Evolutionary conservation across 768 basidiomycete species (phyloP).

Genomic region (Amanita polypyramis): DNA sequence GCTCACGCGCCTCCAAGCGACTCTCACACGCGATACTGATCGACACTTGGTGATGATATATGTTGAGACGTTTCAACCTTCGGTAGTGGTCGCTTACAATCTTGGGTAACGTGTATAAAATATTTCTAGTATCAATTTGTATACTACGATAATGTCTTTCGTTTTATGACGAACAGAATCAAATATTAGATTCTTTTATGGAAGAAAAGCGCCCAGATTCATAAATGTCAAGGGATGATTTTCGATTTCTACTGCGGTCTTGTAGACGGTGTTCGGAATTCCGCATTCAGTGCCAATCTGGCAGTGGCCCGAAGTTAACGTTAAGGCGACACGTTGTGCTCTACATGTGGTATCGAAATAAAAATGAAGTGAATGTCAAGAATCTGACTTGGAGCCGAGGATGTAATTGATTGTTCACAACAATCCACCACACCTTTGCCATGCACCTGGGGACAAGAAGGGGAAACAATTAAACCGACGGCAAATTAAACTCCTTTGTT

Average conservation of each 20-base stretch:
- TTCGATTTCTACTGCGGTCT: not conserved
- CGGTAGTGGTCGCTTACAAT: not conserved
- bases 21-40: conserved; percentile 35
- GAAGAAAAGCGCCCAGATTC: not conserved
- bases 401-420: too few relatives aligned
- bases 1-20: conserved; percentile 27
- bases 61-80: not conserved
- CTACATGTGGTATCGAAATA: not conserved
- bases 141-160: conserved; percentile 7
- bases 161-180: conserved; percentile 2
- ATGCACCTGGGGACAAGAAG: too few relatives aligned
- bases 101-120: conserved; percentile 5
- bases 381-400: not conserved
- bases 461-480: too few relatives aligned
- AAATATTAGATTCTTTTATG: not conserved
- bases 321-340: not conserved
- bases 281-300: not conserved
- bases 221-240: not conserved
- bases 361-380: not conserved
- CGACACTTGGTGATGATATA: conserved; percentile 9
- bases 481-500: too few relatives aligned
- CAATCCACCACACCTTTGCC: too few relatives aligned
- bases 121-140: conserved; percentile 5
- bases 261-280: not conserved
- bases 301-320: not conserved